Evolutionary conservation across 306 rosid genomes (phyloP).

Genomic region (Prunus armeniaca): DNA sequence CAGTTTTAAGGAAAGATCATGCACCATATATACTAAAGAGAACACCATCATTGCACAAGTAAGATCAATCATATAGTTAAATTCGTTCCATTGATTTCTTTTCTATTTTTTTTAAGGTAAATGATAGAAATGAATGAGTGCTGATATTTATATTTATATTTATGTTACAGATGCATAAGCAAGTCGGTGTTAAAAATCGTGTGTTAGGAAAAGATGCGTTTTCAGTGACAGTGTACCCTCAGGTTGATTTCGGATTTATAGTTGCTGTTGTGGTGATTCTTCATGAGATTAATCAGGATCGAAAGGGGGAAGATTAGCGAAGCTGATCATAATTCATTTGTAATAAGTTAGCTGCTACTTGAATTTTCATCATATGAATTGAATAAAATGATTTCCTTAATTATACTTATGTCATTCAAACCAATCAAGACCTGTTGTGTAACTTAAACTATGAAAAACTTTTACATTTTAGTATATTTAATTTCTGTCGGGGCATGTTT

Average conservation of each 20-base stretch:
- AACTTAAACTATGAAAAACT: no score
- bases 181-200: constrained; percentile 18
- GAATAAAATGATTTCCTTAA: no score
- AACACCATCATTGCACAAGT: constrained; percentile 33
- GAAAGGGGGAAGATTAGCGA: constrained; percentile 19
- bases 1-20: constrained; percentile 36
- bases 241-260: constrained; percentile 33
- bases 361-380: no score
- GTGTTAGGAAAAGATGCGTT: constrained; percentile 31
- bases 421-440: no score
- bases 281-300: constrained; percentile 37
- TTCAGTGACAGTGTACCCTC: constrained; percentile 35
- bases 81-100: not conserved
- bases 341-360: no score
- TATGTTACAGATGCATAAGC: constrained; percentile 37
- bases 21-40: constrained; percentile 24
- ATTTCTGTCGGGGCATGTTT: no score
- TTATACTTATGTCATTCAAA: no score
- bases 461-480: no score
- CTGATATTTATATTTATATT: not conserved
- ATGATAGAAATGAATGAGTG: not conserved
- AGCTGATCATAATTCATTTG: not conserved
- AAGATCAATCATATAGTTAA: not conserved
- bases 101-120: not conserved
- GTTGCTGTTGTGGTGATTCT: constrained; percentile 38